These are phyloP conservation scores for Fusarium guadeloupense DNA, from an alignment of 2,329 filamentous ascomycete genomes.

Conservation along the genomic window DNA sequence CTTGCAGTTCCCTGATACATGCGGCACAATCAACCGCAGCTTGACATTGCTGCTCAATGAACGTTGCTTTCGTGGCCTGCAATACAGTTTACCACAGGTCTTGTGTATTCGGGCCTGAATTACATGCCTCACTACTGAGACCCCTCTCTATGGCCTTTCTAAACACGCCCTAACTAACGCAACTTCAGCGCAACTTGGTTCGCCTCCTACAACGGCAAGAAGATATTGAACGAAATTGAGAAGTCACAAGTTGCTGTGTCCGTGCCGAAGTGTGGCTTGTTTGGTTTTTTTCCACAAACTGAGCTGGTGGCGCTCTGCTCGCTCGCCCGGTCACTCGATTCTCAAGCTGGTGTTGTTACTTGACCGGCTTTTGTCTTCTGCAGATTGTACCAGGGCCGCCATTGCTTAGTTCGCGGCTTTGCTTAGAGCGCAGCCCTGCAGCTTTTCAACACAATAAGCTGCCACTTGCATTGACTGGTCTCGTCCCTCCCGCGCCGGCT, in stretches of 20 bases:
- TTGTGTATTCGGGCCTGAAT: not conserved
- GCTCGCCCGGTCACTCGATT: conserved; percentile 14
- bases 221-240: conserved; percentile 20
- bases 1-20: conserved; percentile 12
- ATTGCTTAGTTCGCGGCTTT: conserved; percentile 25
- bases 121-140: conserved; percentile 16
- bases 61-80: conserved; percentile 4
- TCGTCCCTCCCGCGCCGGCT: conserved; percentile 23
- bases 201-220: conserved; percentile 18
- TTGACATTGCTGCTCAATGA: conserved; percentile 9
- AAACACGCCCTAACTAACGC: conserved; percentile 12
- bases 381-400: conserved; percentile 28
- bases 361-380: conserved; percentile 25
- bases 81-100: conserved; percentile 9
- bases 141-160: conserved; percentile 3
- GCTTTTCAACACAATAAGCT: conserved; percentile 19
- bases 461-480: conserved; percentile 29
- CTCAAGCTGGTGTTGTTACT: conserved; percentile 9
- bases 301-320: conserved; percentile 33
- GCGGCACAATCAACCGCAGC: conserved; percentile 17
- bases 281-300: conserved; percentile 22
- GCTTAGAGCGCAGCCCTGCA: conserved; percentile 36
- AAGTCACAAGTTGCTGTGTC: conserved; percentile 17
- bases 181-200: conserved; percentile 24
- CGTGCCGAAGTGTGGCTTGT: conserved; percentile 30